Percentiles rank a stretch among this genome's conserved stretches.
Conservation (phyloP, 2,329 filamentous ascomycete species). For the Trichocomaceae sp. region DNA sequence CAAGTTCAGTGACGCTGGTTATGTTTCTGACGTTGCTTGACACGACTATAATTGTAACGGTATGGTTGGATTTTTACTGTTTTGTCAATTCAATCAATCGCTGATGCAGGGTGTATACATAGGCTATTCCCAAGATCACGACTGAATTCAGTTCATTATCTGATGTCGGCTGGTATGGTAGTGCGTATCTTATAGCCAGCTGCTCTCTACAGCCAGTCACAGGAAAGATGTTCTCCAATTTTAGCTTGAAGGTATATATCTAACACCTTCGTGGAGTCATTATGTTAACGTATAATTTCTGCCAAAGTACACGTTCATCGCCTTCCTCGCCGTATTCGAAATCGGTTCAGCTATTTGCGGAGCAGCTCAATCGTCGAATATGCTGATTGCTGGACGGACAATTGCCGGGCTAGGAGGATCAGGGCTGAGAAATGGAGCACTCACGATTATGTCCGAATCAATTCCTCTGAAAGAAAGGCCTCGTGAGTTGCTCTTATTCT, state of each 20-base stretch:
- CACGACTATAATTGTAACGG: too few relatives aligned
- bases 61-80: too few relatives aligned
- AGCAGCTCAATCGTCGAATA: constrained; percentile 17
- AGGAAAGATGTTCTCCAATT: constrained; percentile 47
- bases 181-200: constrained; percentile 39
- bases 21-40: too few relatives aligned
- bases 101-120: too few relatives aligned
- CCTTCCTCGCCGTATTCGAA: constrained; percentile 20
- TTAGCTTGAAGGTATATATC: constrained; percentile 16
- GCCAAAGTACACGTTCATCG: constrained; percentile 23
- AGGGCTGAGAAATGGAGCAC: constrained; percentile 16
- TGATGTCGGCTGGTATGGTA: constrained; percentile 35
- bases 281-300: constrained; percentile 7
- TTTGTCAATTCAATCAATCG: too few relatives aligned
- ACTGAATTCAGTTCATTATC: constrained; percentile 29
- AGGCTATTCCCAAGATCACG: constrained; percentile 34
- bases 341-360: constrained; percentile 21
- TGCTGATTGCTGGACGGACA: constrained; percentile 19
- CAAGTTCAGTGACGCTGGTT: too few relatives aligned
- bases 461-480: constrained; percentile 15
- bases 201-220: constrained; percentile 48
- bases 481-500: constrained; percentile 2
- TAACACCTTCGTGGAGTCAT: too few relatives aligned
- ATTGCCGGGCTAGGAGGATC: constrained; percentile 18
- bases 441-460: constrained; percentile 14